Percentiles rank a stretch among this genome's conserved stretches.
Evolutionary conservation across 257 asterid species (phyloP).

Genomic region (Apocynum venetum): DNA sequence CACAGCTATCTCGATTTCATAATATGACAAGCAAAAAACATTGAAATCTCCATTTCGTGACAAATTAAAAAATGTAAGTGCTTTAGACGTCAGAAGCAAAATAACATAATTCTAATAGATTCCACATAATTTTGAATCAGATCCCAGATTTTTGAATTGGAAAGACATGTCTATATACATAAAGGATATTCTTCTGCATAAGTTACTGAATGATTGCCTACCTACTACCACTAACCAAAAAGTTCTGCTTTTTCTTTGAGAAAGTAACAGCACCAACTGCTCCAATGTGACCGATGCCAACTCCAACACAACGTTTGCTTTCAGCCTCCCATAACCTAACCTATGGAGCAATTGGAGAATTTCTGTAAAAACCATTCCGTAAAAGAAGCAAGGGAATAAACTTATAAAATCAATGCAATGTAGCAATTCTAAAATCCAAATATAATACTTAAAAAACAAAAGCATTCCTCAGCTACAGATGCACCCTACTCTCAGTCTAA

Average conservation of each 20-base stretch:
- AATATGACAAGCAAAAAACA: too few species aligned
- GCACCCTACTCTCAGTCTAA: neutral
- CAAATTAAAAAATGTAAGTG: neutral
- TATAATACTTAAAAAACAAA: neutral
- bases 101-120: neutral
- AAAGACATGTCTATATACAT: neutral
- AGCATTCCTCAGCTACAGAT: neutral
- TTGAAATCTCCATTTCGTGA: too few species aligned
- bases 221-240: constrained; percentile 97
- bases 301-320: constrained; percentile 63
- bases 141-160: neutral
- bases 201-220: constrained; percentile 25
- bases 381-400: constrained; percentile 9
- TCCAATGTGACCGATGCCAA: constrained; percentile 85
- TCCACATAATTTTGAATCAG: neutral
- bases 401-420: neutral
- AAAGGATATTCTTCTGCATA: neutral
- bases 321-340: constrained; percentile 91
- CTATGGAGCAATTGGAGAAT: constrained; percentile 38
- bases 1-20: too few species aligned
- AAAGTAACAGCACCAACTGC: constrained; percentile 89
- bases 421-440: neutral
- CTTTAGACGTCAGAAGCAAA: neutral
- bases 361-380: neutral
- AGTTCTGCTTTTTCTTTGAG: constrained; percentile 64